Evolutionary conservation across 2,329 filamentous ascomycete genomes (phyloP), one percentile per base, ranked within the genome.

Genomic region (Chrysoporthe deuterocubensis): DNA sequence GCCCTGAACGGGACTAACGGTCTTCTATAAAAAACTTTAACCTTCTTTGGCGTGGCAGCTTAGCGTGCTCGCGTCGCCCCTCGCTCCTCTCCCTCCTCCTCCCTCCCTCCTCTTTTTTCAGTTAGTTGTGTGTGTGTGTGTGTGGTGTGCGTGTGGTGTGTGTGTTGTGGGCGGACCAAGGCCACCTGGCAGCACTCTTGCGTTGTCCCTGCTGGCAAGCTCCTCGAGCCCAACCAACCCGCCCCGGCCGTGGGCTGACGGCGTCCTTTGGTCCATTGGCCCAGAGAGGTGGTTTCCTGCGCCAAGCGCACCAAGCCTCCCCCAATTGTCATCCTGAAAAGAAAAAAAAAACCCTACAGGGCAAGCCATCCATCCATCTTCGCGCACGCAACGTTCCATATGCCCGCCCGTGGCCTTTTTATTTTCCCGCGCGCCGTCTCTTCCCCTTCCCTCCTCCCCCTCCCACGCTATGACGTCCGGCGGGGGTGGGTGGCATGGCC

Each of bases 21-120:
- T 43, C 62, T 67, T 67, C 68, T 69, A 69, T 69, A 59, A 63
- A 67, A 67, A 67, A 59, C 37, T 58, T 69, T 69, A 69, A 69
- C 68, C 68, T 69, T 69, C 68, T 69, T 69, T 67, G 68, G 65
- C 56, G 43, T 67, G 65, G 61, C 59, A 65, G 62, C 60, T 62
- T 64, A 65, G 67, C 61, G 65, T 67, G 4, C 6, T 50, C 56
- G 26, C 26, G 26, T 26, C 26, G 26, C 26, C 26, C 26, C 26
- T 26, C 26, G 26, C 26, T 26, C 1, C 26, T 26, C 26, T 26
- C 2, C 1, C 26, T 26, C 50, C 48, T 56, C 62, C 62, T 57
- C 62, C 50, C 42, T 62, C n/a, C 37, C 26, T 26, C 26, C 26
- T 26, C 26, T 26, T 2, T 26, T 26, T 26, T 26, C 26, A 26